phyloP scores from a whole-genome alignment of 805 yeast genomes.

The Diddensiella caesifluorescens region DNA sequence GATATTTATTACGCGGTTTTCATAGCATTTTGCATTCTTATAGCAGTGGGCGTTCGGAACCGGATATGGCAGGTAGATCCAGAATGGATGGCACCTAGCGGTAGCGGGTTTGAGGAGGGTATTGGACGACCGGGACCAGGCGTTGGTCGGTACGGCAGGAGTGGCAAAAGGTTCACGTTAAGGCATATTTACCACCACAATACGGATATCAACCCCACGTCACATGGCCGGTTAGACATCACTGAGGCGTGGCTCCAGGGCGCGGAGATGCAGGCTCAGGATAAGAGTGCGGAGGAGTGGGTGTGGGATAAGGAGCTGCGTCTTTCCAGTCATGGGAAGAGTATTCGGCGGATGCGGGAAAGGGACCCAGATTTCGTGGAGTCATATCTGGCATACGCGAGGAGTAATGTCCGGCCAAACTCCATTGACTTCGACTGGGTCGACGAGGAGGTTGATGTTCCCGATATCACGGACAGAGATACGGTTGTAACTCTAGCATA shows the following conservation, averaged over 20 bases:
- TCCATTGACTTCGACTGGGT: constrained; percentile 43
- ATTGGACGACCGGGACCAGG: no score
- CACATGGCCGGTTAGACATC: constrained; percentile 46
- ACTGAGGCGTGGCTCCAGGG: constrained; percentile 2
- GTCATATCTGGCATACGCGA: constrained; percentile 56
- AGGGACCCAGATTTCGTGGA: constrained; percentile 61
- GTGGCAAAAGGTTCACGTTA: constrained; percentile 24
- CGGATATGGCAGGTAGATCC: no score
- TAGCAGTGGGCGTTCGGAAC: no score
- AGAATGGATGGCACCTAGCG: no score
- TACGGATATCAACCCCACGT: constrained; percentile 39
- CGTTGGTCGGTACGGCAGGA: no score
- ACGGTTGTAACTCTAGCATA: constrained; percentile 72
- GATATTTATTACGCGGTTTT: no score
- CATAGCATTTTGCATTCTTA: no score
- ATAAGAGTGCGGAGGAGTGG: not conserved
- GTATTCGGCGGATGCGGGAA: constrained; percentile 37
- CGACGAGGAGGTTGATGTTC: constrained; percentile 49
- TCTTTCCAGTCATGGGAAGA: constrained; percentile 8
- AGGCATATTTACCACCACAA: constrained; percentile 62
- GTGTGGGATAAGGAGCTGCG: constrained; percentile 20
- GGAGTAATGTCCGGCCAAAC: constrained; percentile 28
- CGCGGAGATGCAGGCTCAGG: constrained; percentile 16
- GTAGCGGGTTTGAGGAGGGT: no score
- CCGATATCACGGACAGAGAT: constrained; percentile 68